Percentiles rank a stretch among this genome's conserved stretches.
Conservation (phyloP, 2,329 filamentous ascomycete genomes). For the Cyanodermella asteris region DNA sequence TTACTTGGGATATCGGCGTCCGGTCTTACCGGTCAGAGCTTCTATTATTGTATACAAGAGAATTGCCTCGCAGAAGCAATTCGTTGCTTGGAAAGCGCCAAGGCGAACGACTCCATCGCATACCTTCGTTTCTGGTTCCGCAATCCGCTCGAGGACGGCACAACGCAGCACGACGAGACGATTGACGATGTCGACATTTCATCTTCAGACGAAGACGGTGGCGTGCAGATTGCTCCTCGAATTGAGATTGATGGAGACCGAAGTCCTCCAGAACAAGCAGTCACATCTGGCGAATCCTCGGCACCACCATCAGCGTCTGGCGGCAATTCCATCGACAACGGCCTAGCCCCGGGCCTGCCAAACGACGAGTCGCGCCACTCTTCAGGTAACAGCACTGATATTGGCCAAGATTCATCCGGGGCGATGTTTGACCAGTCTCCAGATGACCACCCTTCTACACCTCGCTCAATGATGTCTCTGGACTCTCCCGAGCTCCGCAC, state of each 20-base stretch:
- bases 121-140: slow-evolving; percentile 73
- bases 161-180: slow-evolving; percentile 22
- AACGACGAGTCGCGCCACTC: slow-evolving; percentile 14
- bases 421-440: slow-evolving; percentile 21
- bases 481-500: slow-evolving; percentile 1
- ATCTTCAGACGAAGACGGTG: slow-evolving; percentile 20
- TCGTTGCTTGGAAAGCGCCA: slow-evolving; percentile 60
- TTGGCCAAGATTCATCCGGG: slow-evolving; percentile 16
- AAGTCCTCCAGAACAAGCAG: slow-evolving; percentile 8
- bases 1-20: slow-evolving; percentile 52
- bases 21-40: slow-evolving; percentile 52
- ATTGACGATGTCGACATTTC: slow-evolving; percentile 27
- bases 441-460: slow-evolving; percentile 15
- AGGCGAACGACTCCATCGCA: slow-evolving; percentile 76
- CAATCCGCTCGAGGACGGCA: slow-evolving; percentile 42
- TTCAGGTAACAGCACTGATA: slow-evolving; percentile 24
- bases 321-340: too few relatives aligned
- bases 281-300: slow-evolving; percentile 6
- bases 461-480: too few relatives aligned
- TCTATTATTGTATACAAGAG: slow-evolving; percentile 69
- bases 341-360: too few relatives aligned
- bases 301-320: slow-evolving; percentile 1
- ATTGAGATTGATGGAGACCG: slow-evolving; percentile 18
- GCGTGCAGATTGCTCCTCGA: slow-evolving; percentile 23
- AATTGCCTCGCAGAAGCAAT: slow-evolving; percentile 58